Conservation (phyloP, 73 alveolate genomes). For the Paramecium octaurelia region DNA sequence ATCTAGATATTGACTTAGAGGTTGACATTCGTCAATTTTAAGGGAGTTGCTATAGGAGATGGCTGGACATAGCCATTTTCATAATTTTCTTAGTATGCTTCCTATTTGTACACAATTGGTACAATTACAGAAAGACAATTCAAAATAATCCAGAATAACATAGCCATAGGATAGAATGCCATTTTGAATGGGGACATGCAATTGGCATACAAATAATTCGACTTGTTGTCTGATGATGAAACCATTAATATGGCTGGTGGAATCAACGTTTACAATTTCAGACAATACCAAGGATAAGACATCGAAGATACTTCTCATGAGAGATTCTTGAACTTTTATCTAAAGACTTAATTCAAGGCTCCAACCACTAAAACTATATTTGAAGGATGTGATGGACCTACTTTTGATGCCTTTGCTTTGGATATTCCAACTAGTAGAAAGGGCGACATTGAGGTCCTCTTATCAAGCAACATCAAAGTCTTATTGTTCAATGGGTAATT, state of each 20-base stretch:
- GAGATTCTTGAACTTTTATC: background rate
- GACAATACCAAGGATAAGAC: background rate
- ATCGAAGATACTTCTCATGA: background rate
- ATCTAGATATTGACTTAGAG: slow-evolving; percentile 42
- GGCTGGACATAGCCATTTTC: slow-evolving; percentile 73
- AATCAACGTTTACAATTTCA: background rate
- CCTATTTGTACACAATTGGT: slow-evolving; percentile 60
- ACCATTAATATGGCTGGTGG: background rate
- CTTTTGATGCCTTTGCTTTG: background rate
- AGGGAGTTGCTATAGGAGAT: slow-evolving; percentile 74
- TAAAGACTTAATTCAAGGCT: background rate
- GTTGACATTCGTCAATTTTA: slow-evolving; percentile 53
- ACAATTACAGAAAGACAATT: background rate
- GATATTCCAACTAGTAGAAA: slow-evolving; percentile 3
- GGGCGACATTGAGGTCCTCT: background rate
- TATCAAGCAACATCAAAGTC: background rate
- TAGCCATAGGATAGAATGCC: background rate
- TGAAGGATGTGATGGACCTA: slow-evolving; percentile 13
- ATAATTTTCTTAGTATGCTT: slow-evolving; percentile 66
- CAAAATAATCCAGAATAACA: background rate
- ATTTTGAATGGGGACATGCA: background rate
- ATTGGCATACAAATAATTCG: background rate
- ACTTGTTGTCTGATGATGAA: background rate
- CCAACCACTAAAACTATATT: background rate
- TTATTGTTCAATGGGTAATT: slow-evolving; percentile 29